A percentile compares a stretch with the other conserved stretches of the same genome.
These are phyloP conservation scores for Oxalis stricta DNA, from an alignment of 441 rosid species.

Conservation along the genomic window DNA sequence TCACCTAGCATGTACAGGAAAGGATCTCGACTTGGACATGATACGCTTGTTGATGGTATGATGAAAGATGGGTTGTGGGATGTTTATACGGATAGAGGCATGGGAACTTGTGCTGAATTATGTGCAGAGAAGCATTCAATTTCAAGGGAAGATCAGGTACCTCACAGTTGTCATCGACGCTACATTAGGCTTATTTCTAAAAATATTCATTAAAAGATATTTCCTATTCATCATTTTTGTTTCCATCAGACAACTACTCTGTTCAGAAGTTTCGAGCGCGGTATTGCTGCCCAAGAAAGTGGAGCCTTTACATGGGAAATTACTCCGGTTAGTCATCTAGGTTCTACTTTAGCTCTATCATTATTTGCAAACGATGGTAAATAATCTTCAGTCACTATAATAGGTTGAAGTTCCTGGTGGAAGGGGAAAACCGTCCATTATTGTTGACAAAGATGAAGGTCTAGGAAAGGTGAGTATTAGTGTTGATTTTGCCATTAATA, in stretches of 20 bases:
- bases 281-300: slow-evolving; percentile 48
- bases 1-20: slow-evolving; percentile 32
- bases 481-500: background rate
- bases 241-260: slow-evolving; percentile 9
- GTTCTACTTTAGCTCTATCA: too few species aligned
- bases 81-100: slow-evolving; percentile 79
- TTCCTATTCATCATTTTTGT: background rate
- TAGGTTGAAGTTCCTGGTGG: slow-evolving; percentile 70
- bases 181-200: background rate
- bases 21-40: slow-evolving; percentile 81
- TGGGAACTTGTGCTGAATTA: slow-evolving; percentile 88
- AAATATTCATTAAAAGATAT: background rate
- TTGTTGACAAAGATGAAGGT: slow-evolving; percentile 70
- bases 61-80: slow-evolving; percentile 96
- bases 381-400: slow-evolving; percentile 4
- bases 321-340: slow-evolving; percentile 37
- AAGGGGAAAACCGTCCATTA: slow-evolving; percentile 44
- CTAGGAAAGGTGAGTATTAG: slow-evolving; percentile 49
- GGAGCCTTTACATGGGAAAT: slow-evolving; percentile 79
- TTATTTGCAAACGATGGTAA: slow-evolving; percentile 6
- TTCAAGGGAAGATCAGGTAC: slow-evolving; percentile 74
- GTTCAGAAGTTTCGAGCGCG: slow-evolving; percentile 67
- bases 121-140: slow-evolving; percentile 63
- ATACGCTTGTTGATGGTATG: slow-evolving; percentile 75
- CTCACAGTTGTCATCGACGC: background rate